Base-by-base conservation (phyloP, 768 basidiomycete genomes). In the Kwoniella heveanensis region DNA sequence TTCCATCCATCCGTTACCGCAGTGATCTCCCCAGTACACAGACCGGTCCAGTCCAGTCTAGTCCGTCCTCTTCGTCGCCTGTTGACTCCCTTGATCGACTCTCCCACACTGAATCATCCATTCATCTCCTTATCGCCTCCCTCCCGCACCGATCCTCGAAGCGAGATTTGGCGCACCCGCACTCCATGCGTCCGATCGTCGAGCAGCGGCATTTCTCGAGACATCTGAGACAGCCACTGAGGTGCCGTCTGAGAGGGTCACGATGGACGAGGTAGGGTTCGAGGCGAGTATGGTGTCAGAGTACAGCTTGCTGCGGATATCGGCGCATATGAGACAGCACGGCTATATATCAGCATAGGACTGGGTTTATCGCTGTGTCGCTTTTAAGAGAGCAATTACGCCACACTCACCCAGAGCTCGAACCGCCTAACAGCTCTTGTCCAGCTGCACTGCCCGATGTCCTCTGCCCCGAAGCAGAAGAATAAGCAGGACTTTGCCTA, bases 301-400 rank as follows among this genome's bases (percentile, higher is more conserved):
- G 57, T 91, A 89, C 83, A 93, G 83, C 85, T 91, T 92, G 64
- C 91, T 92, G 70, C 54, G 15, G 48, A 24, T 10, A 44, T 54
- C 53, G 54, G 39, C 25, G 25, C 15, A 17, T 32, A 15, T 22
- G 0, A 44, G 26, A 29, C 21, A 30, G n/a, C 7, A n/a, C n/a
- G n/a, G n/a, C n/a, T n/a, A n/a, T n/a, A n/a, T n/a, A n/a, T n/a
- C n/a, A n/a, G n/a, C n/a, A n/a, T n/a, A n/a, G n/a, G n/a, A n/a
- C n/a, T n/a, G n/a, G n/a, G n/a, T n/a, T n/a, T n/a, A n/a, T n/a
- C n/a, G n/a, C n/a, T n/a, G n/a, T n/a, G n/a, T n/a, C n/a, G n/a
- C n/a, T n/a, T n/a, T n/a, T n/a, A n/a, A n/a, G n/a, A n/a, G n/a
- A 39, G 37, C 15, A 22, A 36, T 13, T 25, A 46, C 12, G 24